phyloP scores from a whole-genome alignment of 1,284 basidiomycete species.

The Malassezia cuniculi region DNA sequence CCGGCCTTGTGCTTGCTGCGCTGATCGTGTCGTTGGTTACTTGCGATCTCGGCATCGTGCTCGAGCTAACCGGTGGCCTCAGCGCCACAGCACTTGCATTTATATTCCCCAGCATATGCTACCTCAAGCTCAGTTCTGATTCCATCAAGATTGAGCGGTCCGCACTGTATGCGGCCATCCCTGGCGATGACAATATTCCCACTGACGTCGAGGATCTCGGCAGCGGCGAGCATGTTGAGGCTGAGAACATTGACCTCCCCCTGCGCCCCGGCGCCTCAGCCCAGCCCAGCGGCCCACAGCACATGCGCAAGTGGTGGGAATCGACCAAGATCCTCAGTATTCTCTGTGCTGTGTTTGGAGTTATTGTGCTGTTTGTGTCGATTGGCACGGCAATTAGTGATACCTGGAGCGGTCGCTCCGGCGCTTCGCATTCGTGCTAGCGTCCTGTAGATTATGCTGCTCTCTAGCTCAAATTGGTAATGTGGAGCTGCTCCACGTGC shows the following conservation, averaged over 20 bases:
- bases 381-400: slow-evolving; percentile 8
- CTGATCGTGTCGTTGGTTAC: slow-evolving; percentile 80
- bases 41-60: slow-evolving; percentile 90
- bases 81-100: slow-evolving; percentile 87
- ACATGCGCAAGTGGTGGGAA: slow-evolving; percentile 34
- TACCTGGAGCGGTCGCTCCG: slow-evolving; percentile 8
- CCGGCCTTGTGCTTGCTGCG: slow-evolving; percentile 64
- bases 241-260: slow-evolving; percentile 37
- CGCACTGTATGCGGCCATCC: slow-evolving; percentile 3
- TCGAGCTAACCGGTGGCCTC: slow-evolving; percentile 90
- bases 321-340: slow-evolving; percentile 37
- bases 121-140: slow-evolving; percentile 36
- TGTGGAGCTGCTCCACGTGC: no score
- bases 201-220: slow-evolving; percentile 16
- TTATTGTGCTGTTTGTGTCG: slow-evolving; percentile 30
- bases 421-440: slow-evolving; percentile 7
- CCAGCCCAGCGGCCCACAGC: slow-evolving; percentile 17
- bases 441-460: no score
- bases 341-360: slow-evolving; percentile 35
- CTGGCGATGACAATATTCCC: slow-evolving; percentile 3
- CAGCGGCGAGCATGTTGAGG: slow-evolving; percentile 20
- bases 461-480: background rate
- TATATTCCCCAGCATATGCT: slow-evolving; percentile 51
- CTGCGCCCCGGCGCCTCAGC: slow-evolving; percentile 35
- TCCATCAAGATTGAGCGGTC: slow-evolving; percentile 20